Conservation (phyloP, 2,329 filamentous ascomycete species). For the Fusarium xylarioides region DNA sequence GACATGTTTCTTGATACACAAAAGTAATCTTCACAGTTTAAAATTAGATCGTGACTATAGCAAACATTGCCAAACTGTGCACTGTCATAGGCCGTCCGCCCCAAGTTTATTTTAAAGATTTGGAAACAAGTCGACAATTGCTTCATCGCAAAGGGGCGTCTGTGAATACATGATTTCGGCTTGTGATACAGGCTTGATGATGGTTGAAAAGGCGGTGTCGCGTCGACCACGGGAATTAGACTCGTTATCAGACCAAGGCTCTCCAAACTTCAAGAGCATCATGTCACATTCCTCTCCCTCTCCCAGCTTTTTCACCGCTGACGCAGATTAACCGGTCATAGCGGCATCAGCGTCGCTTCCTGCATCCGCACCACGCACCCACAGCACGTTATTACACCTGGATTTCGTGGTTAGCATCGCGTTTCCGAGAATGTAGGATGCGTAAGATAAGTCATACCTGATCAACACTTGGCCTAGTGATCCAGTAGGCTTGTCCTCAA, state of each 20-base stretch:
- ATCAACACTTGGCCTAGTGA: slow-evolving; percentile 92
- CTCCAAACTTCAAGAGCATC: slow-evolving; percentile 3
- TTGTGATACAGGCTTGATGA: slow-evolving; percentile 7
- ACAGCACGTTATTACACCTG: slow-evolving; percentile 97
- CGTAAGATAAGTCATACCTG: slow-evolving; percentile 63
- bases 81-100: background rate
- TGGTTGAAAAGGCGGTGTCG: slow-evolving; percentile 28
- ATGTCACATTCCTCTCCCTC: slow-evolving; percentile 14
- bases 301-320: slow-evolving; percentile 1
- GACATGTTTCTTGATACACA: background rate
- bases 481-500: slow-evolving; percentile 86
- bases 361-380: slow-evolving; percentile 73
- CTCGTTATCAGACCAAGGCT: slow-evolving; percentile 21
- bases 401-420: background rate
- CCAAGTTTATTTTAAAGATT: background rate
- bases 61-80: background rate
- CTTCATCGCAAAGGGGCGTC: background rate
- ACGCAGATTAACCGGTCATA: slow-evolving; percentile 61
- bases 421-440: background rate
- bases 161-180: slow-evolving; percentile 16
- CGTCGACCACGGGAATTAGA: background rate
- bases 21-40: slow-evolving; percentile 2
- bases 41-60: slow-evolving; percentile 15
- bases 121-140: background rate
- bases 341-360: slow-evolving; percentile 63